Evolutionary conservation across 176 grass and related monocot genomes (phyloP).

Genomic region (Juncus inflexus): DNA sequence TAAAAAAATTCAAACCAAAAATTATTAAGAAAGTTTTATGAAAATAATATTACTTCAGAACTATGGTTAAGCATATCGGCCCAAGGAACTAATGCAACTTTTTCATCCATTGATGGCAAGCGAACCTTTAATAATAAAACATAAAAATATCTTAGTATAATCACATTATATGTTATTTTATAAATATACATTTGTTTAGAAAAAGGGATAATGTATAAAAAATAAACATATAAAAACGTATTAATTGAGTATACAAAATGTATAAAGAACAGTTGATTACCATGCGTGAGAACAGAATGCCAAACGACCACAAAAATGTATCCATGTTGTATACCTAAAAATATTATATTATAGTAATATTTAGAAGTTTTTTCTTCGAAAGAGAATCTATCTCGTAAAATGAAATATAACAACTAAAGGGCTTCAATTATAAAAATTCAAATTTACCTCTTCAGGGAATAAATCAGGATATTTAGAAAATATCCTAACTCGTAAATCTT

Average conservation of each 20-base stretch:
- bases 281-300: constrained; percentile 97
- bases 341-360: neutral
- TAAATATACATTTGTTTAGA: neutral
- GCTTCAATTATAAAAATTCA: neutral
- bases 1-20: too few species aligned
- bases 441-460: constrained; percentile 81
- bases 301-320: constrained; percentile 88
- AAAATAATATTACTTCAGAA: constrained; percentile 60
- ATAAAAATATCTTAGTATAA: neutral
- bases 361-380: constrained; percentile 2
- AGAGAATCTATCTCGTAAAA: neutral
- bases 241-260: neutral
- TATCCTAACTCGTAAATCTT: constrained; percentile 74
- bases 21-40: neutral
- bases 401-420: constrained; percentile 11
- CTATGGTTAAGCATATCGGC: constrained; percentile 99
- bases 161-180: neutral
- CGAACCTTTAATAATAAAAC: constrained; percentile 59
- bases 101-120: constrained; percentile 92
- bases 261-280: constrained; percentile 28
- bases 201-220: neutral
- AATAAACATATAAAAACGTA: constrained; percentile 16
- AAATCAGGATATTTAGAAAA: constrained; percentile 88
- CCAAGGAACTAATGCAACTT: constrained; percentile 92
- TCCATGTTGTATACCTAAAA: constrained; percentile 91